Conservation (phyloP, 208 protist genomes). For the Herpetomonas tarakana region DNA sequence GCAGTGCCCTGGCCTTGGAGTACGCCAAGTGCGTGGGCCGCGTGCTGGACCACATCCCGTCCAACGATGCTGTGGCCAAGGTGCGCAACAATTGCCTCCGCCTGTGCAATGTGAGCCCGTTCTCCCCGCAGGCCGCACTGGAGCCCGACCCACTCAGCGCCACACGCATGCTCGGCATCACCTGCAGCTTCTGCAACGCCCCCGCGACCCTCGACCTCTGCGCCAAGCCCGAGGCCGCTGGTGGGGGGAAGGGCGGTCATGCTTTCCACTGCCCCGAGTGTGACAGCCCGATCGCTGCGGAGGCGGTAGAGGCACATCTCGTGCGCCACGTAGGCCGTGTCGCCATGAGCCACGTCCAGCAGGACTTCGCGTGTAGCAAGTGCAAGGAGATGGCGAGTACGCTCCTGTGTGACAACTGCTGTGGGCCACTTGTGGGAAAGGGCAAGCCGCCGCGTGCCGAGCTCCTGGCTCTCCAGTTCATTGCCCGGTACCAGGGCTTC, state of each 20-base stretch:
- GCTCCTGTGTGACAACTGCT: slow-evolving; percentile 75
- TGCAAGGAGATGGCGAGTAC: slow-evolving; percentile 69
- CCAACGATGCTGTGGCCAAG: slow-evolving; percentile 56
- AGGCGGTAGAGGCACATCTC: slow-evolving; percentile 67
- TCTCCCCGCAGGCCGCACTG: slow-evolving; percentile 62
- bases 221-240: slow-evolving; percentile 17
- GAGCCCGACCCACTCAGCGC: slow-evolving; percentile 29
- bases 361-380: slow-evolving; percentile 87
- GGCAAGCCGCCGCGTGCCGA: slow-evolving; percentile 34
- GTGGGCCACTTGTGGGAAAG: slow-evolving; percentile 71
- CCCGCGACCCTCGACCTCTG: slow-evolving; percentile 54
- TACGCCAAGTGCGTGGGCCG: slow-evolving; percentile 77
- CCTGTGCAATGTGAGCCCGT: slow-evolving; percentile 83
- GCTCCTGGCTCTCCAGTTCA: slow-evolving; percentile 54
- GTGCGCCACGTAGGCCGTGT: slow-evolving; percentile 74
- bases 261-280: slow-evolving; percentile 69
- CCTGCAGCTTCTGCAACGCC: slow-evolving; percentile 82
- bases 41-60: slow-evolving; percentile 69
- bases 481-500: slow-evolving; percentile 68
- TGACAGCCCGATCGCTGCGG: slow-evolving; percentile 50
- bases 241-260: neutral
- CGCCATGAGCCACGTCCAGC: slow-evolving; percentile 48
- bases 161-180: slow-evolving; percentile 35
- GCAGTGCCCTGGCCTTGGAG: slow-evolving; percentile 56
- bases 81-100: slow-evolving; percentile 88